Percentiles rank a stretch among this genome's conserved stretches.
Conservation (phyloP, 345 rosid genomes). For the Dimocarpus longan region DNA sequence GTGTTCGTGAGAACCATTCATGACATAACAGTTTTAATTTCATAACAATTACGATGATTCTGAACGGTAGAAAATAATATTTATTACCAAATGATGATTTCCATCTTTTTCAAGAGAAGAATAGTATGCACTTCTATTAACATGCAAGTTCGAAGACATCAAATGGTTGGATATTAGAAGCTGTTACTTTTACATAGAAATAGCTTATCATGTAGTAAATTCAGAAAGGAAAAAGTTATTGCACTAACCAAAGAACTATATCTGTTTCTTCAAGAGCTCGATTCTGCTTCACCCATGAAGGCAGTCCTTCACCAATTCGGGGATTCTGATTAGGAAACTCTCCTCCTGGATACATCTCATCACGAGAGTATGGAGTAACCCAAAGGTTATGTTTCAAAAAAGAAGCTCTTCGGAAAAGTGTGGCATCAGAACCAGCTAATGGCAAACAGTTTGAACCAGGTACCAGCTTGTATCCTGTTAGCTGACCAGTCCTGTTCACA, state of each 20-base stretch:
- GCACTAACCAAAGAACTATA: constrained; percentile 76
- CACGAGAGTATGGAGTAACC: constrained; percentile 71
- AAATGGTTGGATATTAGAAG: neutral
- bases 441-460: constrained; percentile 94
- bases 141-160: neutral
- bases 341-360: constrained; percentile 87
- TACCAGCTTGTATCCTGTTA: constrained; percentile 81
- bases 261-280: constrained; percentile 81
- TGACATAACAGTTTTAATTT: neutral
- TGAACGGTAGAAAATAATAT: neutral
- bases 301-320: constrained; percentile 80
- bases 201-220: neutral
- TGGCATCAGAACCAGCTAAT: constrained; percentile 81
- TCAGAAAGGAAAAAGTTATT: neutral
- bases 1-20: neutral
- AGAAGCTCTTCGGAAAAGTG: constrained; percentile 83
- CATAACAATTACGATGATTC: neutral
- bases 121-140: neutral
- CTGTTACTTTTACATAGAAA: neutral
- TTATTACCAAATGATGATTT: neutral
- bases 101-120: neutral
- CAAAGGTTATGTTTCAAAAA: constrained; percentile 85
- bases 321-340: constrained; percentile 96
- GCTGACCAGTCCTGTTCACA: constrained; percentile 84
- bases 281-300: constrained; percentile 85